Base-by-base conservation (phyloP, 106 monocot species). In the Allium cepa region DNA sequence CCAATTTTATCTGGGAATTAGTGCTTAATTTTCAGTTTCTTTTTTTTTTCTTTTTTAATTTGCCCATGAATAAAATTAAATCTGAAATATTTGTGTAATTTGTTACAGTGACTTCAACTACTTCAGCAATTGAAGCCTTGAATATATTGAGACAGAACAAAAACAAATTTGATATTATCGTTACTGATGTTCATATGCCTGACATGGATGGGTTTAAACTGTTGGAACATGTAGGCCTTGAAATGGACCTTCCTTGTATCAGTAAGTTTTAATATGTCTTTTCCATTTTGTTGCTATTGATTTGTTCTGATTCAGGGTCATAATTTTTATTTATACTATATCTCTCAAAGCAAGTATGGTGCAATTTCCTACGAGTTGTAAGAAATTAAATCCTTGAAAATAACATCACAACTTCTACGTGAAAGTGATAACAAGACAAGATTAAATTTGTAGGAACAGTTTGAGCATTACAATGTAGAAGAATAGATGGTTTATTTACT, bases 131-230 rank as follows among this genome's bases (percentile, higher is more conserved):
- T 17, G 57, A 26, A 27, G 79, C 79, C 10, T 52, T 80, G 59
- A 60, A 71, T 58, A 55, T 80, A 58, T 18, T 80, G 75, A 75
- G 75, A 66, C 75, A 65, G 75, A 75, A 80, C 75, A 80, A 56
- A 27, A 66, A 66, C 69, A 70, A 60, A 18, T 80, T 80, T 58
- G 79, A 80, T 75, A 64, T 80, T 51, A 70, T 80, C 15, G 75
- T 80, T 50, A 80, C 70, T 16, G 79, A 80, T 17, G 75, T 80
- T 13, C 75, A 80, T 53, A 80, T 80, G 79, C 79, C 79, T 14
- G 79, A 80, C 58, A 80, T 80, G 69, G 79, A 80, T 61, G 79
- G 79, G 13, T 80, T 80, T 47, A 74, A 80, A 63, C 75, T 80
- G 26, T 53, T 75, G 51, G 79, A 80, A 65, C 69, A 71, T 27